Percentiles rank a stretch among this genome's conserved stretches.
Evolutionary conservation across 2,329 filamentous ascomycete genomes (phyloP).

Genomic region (Zymoseptoria brevis): DNA sequence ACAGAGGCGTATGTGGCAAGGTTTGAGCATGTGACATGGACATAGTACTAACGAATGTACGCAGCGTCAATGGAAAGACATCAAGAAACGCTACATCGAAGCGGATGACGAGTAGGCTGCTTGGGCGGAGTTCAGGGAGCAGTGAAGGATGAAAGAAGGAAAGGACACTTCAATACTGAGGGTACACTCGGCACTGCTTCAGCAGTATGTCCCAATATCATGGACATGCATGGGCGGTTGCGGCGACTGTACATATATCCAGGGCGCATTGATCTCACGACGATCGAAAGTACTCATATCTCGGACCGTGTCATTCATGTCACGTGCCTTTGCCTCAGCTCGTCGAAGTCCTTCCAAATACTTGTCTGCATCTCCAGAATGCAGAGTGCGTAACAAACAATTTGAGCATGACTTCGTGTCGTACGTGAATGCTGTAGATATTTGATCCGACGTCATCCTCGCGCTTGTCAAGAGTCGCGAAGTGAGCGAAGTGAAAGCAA

Average conservation of each 20-base stretch:
- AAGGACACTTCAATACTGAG: not conserved
- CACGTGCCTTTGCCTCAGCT: not conserved
- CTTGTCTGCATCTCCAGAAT: not conserved
- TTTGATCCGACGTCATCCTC: not conserved
- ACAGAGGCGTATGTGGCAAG: constrained; percentile 69
- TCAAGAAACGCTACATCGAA: constrained; percentile 75
- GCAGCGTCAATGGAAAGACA: constrained; percentile 99
- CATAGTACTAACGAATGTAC: constrained; percentile 20
- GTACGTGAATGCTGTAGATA: not conserved
- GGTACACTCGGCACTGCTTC: not conserved
- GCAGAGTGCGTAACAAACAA: not conserved
- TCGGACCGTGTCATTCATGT: not conserved
- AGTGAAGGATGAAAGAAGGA: not conserved
- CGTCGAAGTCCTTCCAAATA: not conserved
- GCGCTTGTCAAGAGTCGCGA: not conserved
- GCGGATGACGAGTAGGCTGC: constrained; percentile 51
- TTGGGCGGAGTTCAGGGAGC: constrained; percentile 20
- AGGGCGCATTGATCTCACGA: not conserved
- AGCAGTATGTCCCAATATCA: not conserved
- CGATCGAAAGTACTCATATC: not conserved
- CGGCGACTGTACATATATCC: constrained; percentile 11
- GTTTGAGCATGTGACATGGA: not conserved
- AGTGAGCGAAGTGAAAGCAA: not conserved
- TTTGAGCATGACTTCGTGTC: not conserved
- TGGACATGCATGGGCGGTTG: not conserved